Percentiles rank a stretch among this genome's conserved stretches.
Evolutionary conservation across 345 rosid species (phyloP).

Genomic region (Salix arbutifolia): DNA sequence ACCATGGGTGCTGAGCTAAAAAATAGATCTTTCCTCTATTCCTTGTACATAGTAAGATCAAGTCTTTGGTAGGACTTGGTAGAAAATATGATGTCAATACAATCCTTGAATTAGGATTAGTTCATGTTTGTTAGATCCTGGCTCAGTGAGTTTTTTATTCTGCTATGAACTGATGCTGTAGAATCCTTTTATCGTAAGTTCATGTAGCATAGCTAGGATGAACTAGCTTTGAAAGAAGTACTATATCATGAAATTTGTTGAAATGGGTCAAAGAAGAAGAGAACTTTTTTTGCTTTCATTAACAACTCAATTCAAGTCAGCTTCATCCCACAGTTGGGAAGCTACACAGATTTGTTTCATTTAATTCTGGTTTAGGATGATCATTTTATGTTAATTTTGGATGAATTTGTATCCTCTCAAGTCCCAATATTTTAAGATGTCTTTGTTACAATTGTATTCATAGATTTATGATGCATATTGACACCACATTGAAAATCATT

Average conservation of each 20-base stretch:
- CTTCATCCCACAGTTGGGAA: not conserved
- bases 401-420: not conserved
- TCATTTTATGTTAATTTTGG: not conserved
- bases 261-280: not conserved
- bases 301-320: not conserved
- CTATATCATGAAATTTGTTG: not conserved
- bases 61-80: not conserved
- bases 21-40: not conserved
- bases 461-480: not conserved
- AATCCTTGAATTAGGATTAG: not conserved
- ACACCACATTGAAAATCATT: too few relatives aligned
- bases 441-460: not conserved
- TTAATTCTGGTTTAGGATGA: not conserved
- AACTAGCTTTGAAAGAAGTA: not conserved
- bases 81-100: not conserved
- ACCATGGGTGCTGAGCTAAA: not conserved
- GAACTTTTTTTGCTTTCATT: not conserved
- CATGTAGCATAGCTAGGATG: not conserved
- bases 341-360: not conserved
- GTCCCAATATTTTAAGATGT: not conserved
- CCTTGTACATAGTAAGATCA: not conserved
- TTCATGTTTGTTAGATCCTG: not conserved
- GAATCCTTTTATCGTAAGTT: slow-evolving; percentile 2
- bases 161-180: not conserved
- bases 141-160: not conserved